These are phyloP conservation scores for Tolypocladium sp. DNA, from an alignment of 2,329 filamentous ascomycete species.

Conservation along the genomic window DNA sequence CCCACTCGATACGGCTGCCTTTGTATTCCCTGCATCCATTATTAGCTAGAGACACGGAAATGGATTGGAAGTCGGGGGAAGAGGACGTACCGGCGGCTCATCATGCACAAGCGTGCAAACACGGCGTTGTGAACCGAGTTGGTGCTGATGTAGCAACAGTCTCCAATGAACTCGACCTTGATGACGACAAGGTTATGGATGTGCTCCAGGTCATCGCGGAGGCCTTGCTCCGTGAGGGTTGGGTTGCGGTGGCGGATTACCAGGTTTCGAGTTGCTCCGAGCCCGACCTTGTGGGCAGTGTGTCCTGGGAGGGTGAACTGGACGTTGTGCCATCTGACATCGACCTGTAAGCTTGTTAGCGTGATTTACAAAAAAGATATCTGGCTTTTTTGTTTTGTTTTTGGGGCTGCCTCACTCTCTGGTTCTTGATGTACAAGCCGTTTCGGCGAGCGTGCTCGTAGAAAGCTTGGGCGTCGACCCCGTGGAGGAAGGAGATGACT, in stretches of 20 bases:
- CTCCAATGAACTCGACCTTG: conserved; percentile 47
- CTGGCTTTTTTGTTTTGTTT: too few relatives aligned
- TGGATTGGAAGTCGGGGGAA: background rate
- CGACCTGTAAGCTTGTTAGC: conserved; percentile 39
- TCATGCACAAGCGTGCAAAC: conserved; percentile 71
- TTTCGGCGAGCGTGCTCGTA: conserved; percentile 53
- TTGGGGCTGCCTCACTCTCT: conserved; percentile 32
- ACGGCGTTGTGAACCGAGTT: conserved; percentile 71
- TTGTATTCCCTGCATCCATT: conserved; percentile 49
- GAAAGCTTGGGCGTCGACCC: conserved; percentile 54
- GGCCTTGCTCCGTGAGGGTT: conserved; percentile 50
- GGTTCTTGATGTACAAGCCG: conserved; percentile 60
- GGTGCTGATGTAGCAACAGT: conserved; percentile 59
- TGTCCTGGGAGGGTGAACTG: conserved; percentile 59
- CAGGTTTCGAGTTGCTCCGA: conserved; percentile 65
- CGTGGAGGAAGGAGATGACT: conserved; percentile 61
- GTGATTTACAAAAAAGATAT: too few relatives aligned
- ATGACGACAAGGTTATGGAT: conserved; percentile 72
- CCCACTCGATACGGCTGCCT: conserved; percentile 61
- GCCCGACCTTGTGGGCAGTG: conserved; percentile 52
- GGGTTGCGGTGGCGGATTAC: conserved; percentile 52
- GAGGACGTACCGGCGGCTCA: conserved; percentile 42
- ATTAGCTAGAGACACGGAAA: too few relatives aligned
- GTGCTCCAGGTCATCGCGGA: conserved; percentile 70
- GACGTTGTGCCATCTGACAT: conserved; percentile 59